Conservation (phyloP, 116 monocot genomes). For the Dioscorea cayenensis region DNA sequence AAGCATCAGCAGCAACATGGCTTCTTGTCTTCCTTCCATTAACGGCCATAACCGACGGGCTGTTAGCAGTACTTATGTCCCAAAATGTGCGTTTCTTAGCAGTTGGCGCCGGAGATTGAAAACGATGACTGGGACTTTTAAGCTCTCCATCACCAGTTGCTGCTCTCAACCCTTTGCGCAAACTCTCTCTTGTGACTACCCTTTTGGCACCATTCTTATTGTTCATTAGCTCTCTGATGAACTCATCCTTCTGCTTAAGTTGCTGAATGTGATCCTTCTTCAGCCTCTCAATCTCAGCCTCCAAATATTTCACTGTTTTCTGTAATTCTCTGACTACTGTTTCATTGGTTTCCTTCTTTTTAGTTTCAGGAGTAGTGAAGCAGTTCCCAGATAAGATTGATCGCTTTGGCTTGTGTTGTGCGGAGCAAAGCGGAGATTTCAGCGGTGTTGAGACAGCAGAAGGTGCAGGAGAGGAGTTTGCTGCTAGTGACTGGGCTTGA, state of each 20-base stretch:
- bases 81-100: constrained; percentile 90
- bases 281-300: constrained; percentile 6
- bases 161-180: constrained; percentile 29
- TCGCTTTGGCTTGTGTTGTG: constrained; percentile 30
- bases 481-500: constrained; percentile 59
- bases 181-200: constrained; percentile 40
- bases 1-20: constrained; percentile 38
- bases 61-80: constrained; percentile 66
- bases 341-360: constrained; percentile 15
- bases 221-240: constrained; percentile 23
- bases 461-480: constrained; percentile 22
- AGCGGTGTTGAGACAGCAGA: constrained; percentile 12
- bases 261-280: constrained; percentile 2
- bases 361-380: constrained; percentile 62
- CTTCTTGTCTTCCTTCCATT: constrained; percentile 75
- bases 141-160: constrained; percentile 24
- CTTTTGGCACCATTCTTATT: constrained; percentile 24
- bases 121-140: constrained; percentile 54
- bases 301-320: constrained; percentile 26
- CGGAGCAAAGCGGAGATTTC: constrained; percentile 22
- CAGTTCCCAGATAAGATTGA: constrained; percentile 57
- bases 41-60: constrained; percentile 41
- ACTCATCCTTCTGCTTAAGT: constrained; percentile 12
- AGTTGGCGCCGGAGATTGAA: constrained; percentile 45
- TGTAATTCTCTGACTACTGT: constrained; percentile 24